A percentile compares a stretch with the other conserved stretches of the same genome.
Evolutionary conservation across 805 yeast species (phyloP).

Genomic region (Danielozyma ontarioensis): DNA sequence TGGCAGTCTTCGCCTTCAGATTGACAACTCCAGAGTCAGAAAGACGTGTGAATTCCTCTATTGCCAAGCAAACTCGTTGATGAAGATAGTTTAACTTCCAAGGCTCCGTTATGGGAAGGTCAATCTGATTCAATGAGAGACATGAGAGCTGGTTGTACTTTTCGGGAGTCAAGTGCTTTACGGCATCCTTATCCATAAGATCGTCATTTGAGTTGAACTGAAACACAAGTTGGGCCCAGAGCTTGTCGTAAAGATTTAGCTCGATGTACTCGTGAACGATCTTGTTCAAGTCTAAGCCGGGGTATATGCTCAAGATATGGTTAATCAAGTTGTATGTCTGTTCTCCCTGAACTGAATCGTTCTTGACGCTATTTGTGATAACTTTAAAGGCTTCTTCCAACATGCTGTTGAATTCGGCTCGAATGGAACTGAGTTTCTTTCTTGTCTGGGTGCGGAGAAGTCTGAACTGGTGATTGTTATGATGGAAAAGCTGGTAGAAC

Average conservation of each 20-base stretch:
- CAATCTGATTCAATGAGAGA: slow-evolving; percentile 48
- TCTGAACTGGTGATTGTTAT: slow-evolving; percentile 30
- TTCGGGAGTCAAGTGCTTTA: slow-evolving; percentile 19
- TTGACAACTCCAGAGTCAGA: slow-evolving; percentile 35
- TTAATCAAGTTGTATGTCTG: slow-evolving; percentile 26
- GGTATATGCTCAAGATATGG: slow-evolving; percentile 26
- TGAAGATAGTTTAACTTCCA: slow-evolving; percentile 33
- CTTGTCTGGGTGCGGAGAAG: slow-evolving; percentile 24
- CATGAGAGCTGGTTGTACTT: slow-evolving; percentile 32
- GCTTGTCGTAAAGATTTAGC: slow-evolving; percentile 53
- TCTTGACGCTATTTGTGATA: slow-evolving; percentile 34
- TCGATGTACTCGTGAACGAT: slow-evolving; percentile 71
- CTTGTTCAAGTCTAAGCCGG: slow-evolving; percentile 43
- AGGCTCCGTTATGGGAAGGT: slow-evolving; percentile 36
- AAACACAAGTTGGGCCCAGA: slow-evolving; percentile 50
- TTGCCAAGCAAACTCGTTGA: slow-evolving; percentile 46
- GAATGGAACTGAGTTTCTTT: slow-evolving; percentile 21
- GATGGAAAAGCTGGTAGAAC: slow-evolving; percentile 36
- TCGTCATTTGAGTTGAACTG: slow-evolving; percentile 28
- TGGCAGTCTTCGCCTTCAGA: slow-evolving; percentile 42
- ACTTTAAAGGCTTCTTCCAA: slow-evolving; percentile 31
- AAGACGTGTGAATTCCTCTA: slow-evolving; percentile 43
- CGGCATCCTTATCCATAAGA: slow-evolving; percentile 20
- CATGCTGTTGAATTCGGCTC: slow-evolving; percentile 26
- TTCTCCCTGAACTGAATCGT: slow-evolving; percentile 30